Base-by-base conservation (phyloP, 2,329 filamentous ascomycete genomes). In the Xylaria sp. region DNA sequence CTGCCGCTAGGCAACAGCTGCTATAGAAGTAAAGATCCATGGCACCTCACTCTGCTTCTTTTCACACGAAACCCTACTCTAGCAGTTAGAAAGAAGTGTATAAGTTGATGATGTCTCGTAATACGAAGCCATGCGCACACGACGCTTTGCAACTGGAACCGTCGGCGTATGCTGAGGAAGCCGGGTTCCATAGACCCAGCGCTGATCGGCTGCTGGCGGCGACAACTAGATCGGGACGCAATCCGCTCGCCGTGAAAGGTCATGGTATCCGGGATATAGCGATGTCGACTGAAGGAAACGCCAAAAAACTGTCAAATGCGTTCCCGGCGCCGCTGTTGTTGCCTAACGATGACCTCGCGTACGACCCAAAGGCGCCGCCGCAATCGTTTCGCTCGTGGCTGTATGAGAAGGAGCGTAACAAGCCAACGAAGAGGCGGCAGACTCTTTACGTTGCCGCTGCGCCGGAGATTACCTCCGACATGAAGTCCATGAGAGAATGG, bases 251-350 rank as follows among this genome's bases (percentile, higher is more conserved):
- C 1, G 17, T 11, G 7, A 51, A 29, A 42, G 60, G 21, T 3
- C 61, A n/a, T n/a, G 7, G 40, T 34, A 47, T 16, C 34, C 55
- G 0, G 47, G 50, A 2, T 5, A 39, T 65, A 6, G 55, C 57
- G 42, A 52, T 54, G 6, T 56, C 67, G 18, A 58, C 50, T 2
- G 46, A 59, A 1, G 52, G 62, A 2, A 48, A 58, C 1, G 53
- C 64, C 4, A 53, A 46, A 41, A 54, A 54, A 7, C 60, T 71
- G 18, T 48, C 52, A 0, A 61, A 54, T 26, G 69, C 72, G 0
- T 89, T 86, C 56, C 85, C 85, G 0, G 81, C 73, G 0, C 84
- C 85, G 0, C 65, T 89, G 5, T 72, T 87, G 0, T 70, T 89
- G 0, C 85, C 86, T 0, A 75, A 72, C 2, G 85, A 88, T 63